Evolutionary conservation across 1,139 yeast genomes (phyloP).

Genomic region (Casaregolazyma lundiana): DNA sequence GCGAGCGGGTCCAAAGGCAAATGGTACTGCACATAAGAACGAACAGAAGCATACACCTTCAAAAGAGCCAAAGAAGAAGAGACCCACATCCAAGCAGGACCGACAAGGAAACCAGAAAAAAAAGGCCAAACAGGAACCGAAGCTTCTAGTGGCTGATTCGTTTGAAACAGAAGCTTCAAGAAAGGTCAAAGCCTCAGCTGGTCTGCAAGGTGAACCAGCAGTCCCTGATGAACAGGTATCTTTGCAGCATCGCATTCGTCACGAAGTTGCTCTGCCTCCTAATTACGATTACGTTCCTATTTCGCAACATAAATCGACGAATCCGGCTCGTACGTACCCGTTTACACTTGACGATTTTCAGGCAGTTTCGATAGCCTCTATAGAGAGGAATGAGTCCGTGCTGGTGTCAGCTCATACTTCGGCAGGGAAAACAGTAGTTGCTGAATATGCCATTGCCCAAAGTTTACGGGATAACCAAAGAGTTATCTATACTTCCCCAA

Average conservation of each 20-base stretch:
- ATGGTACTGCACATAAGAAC: neutral
- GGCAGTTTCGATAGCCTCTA: constrained; percentile 90
- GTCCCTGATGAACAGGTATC: constrained; percentile 49
- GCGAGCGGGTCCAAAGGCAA: neutral
- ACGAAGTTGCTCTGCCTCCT: constrained; percentile 95
- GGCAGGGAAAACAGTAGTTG: constrained; percentile 90
- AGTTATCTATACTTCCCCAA: constrained; percentile 89
- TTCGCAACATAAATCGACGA: constrained; percentile 63
- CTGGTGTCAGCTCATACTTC: constrained; percentile 97
- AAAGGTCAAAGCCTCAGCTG: constrained; percentile 77
- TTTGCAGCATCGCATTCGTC: constrained; percentile 89
- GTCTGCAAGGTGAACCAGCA: constrained; percentile 38
- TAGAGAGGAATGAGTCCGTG: constrained; percentile 93
- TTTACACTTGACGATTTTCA: constrained; percentile 93
- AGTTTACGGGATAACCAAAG: constrained; percentile 89
- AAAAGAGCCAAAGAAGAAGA: neutral
- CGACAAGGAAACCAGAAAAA: neutral
- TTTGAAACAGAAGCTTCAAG: constrained; percentile 89
- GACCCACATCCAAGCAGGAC: neutral
- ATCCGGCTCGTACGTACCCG: constrained; percentile 80
- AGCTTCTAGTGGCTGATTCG: constrained; percentile 69
- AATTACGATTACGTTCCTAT: constrained; percentile 84
- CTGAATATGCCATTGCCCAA: constrained; percentile 92
- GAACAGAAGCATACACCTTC: neutral
- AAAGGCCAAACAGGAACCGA: constrained; percentile 7